Evolutionary conservation across 345 rosid species (phyloP).

Genomic region (Eucalyptus melliodora): DNA sequence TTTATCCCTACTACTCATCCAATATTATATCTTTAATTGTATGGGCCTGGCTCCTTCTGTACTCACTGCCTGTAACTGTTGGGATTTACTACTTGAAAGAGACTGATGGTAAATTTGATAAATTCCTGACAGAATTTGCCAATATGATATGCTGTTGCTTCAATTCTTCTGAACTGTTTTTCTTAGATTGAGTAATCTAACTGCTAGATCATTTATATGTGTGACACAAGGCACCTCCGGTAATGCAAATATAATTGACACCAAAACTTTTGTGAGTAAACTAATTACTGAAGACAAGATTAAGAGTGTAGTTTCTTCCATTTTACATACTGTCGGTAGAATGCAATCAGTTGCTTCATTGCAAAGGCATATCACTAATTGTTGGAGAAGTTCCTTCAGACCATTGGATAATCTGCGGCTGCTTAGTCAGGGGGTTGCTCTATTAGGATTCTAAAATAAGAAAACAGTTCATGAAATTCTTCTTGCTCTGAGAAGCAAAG

Average conservation of each 20-base stretch:
- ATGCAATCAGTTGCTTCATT: neutral
- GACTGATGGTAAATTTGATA: neutral
- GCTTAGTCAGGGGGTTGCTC: neutral
- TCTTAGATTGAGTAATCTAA: neutral
- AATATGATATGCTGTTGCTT: neutral
- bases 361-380: neutral
- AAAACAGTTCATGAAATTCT: neutral
- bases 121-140: neutral
- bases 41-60: neutral
- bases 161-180: neutral
- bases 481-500: neutral
- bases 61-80: neutral
- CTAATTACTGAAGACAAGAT: neutral
- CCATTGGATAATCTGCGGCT: neutral
- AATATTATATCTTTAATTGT: neutral
- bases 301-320: neutral
- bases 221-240: neutral
- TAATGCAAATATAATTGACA: neutral
- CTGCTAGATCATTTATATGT: neutral
- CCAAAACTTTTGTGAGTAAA: neutral
- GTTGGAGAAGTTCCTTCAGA: neutral
- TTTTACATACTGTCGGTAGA: neutral
- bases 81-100: neutral
- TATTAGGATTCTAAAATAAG: neutral
- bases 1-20: neutral